A percentile compares a stretch with the other conserved stretches of the same genome.
Conservation (phyloP, 2,329 filamentous ascomycete genomes). For the Pestalotiopsis sp. region DNA sequence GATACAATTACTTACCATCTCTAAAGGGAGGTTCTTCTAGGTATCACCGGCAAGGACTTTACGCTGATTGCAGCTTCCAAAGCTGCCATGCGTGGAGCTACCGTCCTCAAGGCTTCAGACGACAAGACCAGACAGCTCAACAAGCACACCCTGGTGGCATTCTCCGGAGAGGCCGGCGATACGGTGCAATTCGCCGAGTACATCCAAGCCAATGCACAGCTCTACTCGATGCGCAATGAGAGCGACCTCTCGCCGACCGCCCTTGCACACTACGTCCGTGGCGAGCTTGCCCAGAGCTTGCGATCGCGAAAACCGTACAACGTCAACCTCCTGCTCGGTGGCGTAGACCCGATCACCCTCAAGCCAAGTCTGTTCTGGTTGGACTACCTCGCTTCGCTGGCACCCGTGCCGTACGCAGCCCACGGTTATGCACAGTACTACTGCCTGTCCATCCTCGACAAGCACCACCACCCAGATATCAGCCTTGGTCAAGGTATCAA, state of each 20-base stretch:
- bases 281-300: conserved; percentile 88
- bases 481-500: conserved; percentile 86
- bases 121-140: conserved; percentile 95
- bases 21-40: conserved; percentile 93
- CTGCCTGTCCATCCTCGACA: conserved; percentile 95
- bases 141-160: conserved; percentile 93
- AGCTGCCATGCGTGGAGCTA: conserved; percentile 96
- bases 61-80: conserved; percentile 97
- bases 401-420: conserved; percentile 89
- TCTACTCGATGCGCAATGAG: conserved; percentile 98
- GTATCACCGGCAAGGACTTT: conserved; percentile 99
- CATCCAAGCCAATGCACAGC: conserved; percentile 96
- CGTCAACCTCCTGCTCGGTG: conserved; percentile 93
- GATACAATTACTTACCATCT: conserved; percentile 20
- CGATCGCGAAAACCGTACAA: conserved; percentile 93
- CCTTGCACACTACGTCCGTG: conserved; percentile 89
- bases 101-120: conserved; percentile 91
- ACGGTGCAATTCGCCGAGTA: conserved; percentile 99
- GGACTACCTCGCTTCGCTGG: conserved; percentile 90
- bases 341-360: conserved; percentile 87
- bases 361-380: conserved; percentile 96
- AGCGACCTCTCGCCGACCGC: conserved; percentile 88
- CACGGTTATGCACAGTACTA: conserved; percentile 99
- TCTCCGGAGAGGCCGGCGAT: conserved; percentile 93
- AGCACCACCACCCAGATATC: conserved; percentile 97